Percentiles rank a stretch among this genome's conserved stretches.
phyloP scores from a whole-genome alignment of 2,329 filamentous ascomycete genomes.

The Cadophora malorum region DNA sequence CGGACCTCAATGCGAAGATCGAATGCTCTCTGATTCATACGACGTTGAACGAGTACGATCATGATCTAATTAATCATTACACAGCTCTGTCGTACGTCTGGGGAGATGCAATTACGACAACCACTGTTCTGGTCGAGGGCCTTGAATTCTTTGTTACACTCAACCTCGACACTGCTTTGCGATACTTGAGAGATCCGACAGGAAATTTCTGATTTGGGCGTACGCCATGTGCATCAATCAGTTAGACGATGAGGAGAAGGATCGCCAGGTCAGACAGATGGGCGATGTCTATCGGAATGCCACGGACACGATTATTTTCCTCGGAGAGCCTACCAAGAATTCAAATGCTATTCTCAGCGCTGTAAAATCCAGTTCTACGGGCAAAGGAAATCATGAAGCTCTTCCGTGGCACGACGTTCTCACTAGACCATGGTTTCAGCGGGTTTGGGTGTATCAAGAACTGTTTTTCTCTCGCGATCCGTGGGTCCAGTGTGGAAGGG shows the following conservation, averaged over 20 bases:
- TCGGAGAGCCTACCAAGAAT: conserved; percentile 5
- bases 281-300: conserved; percentile 16
- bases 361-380: background rate
- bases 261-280: conserved; percentile 26
- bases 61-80: conserved; percentile 26
- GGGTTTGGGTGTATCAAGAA: conserved; percentile 25
- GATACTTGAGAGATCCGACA: conserved; percentile 16
- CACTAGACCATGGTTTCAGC: conserved; percentile 10
- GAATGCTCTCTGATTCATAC: conserved; percentile 19
- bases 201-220: conserved; percentile 22
- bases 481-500: conserved; percentile 22
- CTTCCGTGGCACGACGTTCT: background rate
- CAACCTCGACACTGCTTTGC: conserved; percentile 23
- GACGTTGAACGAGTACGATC: conserved; percentile 17
- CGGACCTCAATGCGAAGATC: conserved; percentile 1
- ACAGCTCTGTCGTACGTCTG: conserved; percentile 31
- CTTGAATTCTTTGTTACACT: conserved; percentile 3
- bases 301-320: conserved; percentile 19
- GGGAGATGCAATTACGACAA: conserved; percentile 16
- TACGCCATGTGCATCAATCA: conserved; percentile 31
- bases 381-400: background rate
- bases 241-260: conserved; percentile 19
- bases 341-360: background rate
- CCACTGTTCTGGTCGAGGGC: conserved; percentile 19
- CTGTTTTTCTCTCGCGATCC: conserved; percentile 20